These are phyloP conservation scores for Salix koriyanagi DNA, from an alignment of 345 rosid genomes.

Conservation along the genomic window DNA sequence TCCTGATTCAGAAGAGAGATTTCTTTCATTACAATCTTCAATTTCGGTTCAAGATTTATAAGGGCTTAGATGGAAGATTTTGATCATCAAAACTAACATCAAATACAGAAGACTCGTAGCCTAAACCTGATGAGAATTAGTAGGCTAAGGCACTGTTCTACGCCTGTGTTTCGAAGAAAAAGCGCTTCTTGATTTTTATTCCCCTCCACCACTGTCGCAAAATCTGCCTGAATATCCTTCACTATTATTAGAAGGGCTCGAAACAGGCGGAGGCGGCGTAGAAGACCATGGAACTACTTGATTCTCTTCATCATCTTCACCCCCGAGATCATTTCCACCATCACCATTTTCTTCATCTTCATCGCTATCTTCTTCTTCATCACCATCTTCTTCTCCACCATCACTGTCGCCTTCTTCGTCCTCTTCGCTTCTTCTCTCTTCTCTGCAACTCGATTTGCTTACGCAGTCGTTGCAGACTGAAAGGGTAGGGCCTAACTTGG, in stretches of 20 bases:
- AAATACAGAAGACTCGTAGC: neutral
- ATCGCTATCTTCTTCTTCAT: neutral
- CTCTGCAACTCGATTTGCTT: neutral
- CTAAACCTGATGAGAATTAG: constrained; percentile 13
- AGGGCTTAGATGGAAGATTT: neutral
- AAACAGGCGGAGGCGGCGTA: constrained; percentile 19
- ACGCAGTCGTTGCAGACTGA: constrained; percentile 18
- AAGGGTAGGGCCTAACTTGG: constrained; percentile 14
- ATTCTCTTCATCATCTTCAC: constrained; percentile 36
- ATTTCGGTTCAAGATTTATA: neutral
- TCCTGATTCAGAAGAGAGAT: constrained; percentile 11
- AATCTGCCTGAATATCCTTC: constrained; percentile 20
- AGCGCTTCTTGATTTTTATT: constrained; percentile 8
- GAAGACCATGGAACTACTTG: constrained; percentile 48
- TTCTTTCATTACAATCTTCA: no score
- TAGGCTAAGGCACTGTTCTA: neutral
- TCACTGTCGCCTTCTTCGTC: neutral
- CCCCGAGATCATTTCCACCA: neutral
- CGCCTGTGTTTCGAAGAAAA: constrained; percentile 14
- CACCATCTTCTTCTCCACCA: neutral
- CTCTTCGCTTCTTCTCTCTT: constrained; percentile 1
- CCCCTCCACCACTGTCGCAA: constrained; percentile 2
- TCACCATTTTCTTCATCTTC: constrained; percentile 4
- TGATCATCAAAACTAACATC: no score
- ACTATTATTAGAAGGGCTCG: constrained; percentile 29